These are phyloP conservation scores for Cytospora schulzeri DNA, from an alignment of 2,329 filamentous ascomycete genomes.

Conservation along the genomic window DNA sequence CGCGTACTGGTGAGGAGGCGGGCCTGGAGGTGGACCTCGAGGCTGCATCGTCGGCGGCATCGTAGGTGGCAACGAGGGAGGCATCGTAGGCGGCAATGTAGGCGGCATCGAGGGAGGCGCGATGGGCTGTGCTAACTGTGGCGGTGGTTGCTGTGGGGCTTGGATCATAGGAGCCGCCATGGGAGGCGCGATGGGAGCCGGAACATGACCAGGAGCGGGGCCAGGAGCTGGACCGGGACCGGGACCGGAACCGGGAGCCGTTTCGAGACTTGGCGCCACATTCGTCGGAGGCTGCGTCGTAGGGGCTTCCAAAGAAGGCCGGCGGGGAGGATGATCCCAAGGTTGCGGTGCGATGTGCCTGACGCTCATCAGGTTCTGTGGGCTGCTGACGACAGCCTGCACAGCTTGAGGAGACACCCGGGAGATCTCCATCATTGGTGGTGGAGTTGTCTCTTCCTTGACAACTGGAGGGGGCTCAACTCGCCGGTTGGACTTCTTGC, in stretches of 20 bases:
- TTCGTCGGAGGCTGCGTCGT: conserved; percentile 17
- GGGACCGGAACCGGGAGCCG: conserved; percentile 13
- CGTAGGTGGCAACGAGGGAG: conserved; percentile 10
- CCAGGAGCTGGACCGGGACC: conserved; percentile 18
- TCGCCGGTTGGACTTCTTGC: conserved; percentile 56
- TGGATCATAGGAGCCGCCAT: conserved; percentile 30
- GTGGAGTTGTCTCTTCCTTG: conserved; percentile 35
- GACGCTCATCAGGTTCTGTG: conserved; percentile 26
- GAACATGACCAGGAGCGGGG: conserved; percentile 10
- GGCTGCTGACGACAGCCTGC: conserved; percentile 19
- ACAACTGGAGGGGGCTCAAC: conserved; percentile 39
- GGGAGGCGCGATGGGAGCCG: conserved; percentile 27
- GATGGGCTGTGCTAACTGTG: conserved; percentile 32
- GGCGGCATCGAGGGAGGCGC: conserved; percentile 32
- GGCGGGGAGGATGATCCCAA: conserved; percentile 25
- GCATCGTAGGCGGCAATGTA: conserved; percentile 29
- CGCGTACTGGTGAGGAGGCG: conserved; percentile 42
- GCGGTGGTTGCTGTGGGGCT: conserved; percentile 27
- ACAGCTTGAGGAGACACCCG: conserved; percentile 34
- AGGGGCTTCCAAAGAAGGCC: conserved; percentile 16
- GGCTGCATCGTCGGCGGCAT: conserved; percentile 22
- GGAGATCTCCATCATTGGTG: conserved; percentile 32
- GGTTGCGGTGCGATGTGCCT: conserved; percentile 26
- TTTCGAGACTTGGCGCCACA: conserved; percentile 5
- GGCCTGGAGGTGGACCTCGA: conserved; percentile 32